Percentiles rank a stretch among this genome's conserved stretches.
phyloP scores from a whole-genome alignment of 345 rosid genomes.

The Microthlaspi erraticum region DNA sequence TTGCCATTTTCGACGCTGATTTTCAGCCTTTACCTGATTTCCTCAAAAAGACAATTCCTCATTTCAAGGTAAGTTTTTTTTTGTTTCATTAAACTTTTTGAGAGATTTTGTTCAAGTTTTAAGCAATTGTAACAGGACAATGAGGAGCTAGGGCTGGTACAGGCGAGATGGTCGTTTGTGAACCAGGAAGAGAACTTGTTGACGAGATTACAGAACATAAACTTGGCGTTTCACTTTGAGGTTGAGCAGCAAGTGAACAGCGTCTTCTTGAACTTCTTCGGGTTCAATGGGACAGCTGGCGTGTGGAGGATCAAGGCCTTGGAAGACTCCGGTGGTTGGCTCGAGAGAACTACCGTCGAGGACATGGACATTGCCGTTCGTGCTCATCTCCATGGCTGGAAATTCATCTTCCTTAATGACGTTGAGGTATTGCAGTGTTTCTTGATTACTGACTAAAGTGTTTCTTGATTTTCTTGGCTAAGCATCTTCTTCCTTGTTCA shows the following conservation, averaged over 20 bases:
- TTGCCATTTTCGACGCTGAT: conserved; percentile 95
- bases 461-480: too few relatives aligned
- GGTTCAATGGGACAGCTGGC: conserved; percentile 97
- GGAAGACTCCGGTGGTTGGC: conserved; percentile 96
- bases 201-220: conserved; percentile 86
- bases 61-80: conserved; percentile 59
- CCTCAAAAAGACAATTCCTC: conserved; percentile 81
- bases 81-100: neutral
- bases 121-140: conserved; percentile 57
- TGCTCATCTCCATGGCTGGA: conserved; percentile 96
- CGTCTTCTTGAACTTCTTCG: conserved; percentile 80
- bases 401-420: conserved; percentile 81
- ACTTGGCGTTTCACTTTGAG: conserved; percentile 90
- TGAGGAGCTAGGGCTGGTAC: conserved; percentile 83
- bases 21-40: conserved; percentile 91
- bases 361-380: conserved; percentile 99
- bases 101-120: neutral
- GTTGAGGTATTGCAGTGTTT: conserved; percentile 94
- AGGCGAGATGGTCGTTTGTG: conserved; percentile 96
- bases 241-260: conserved; percentile 98
- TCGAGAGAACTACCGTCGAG: conserved; percentile 95
- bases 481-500: too few relatives aligned
- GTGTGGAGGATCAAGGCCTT: conserved; percentile 96
- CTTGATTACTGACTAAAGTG: too few relatives aligned
- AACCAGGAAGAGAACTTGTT: conserved; percentile 89